Base-by-base conservation (phyloP, 2,329 filamentous ascomycete genomes). In the Penicillium sclerotigenum region DNA sequence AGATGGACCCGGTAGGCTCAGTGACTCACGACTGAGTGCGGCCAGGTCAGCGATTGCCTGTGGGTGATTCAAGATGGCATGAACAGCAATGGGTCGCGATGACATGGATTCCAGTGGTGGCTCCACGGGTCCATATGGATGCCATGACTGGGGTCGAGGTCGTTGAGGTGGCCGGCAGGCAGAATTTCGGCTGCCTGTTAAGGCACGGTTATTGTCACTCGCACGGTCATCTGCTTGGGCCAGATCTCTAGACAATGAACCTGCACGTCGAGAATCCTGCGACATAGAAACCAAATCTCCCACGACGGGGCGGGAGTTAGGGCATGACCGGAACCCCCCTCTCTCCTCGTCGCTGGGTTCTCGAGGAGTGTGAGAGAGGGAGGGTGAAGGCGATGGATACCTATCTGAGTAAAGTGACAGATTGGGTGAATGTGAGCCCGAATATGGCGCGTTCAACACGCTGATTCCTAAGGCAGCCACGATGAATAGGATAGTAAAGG, bases 391-490 rank as follows among this genome's bases (percentile, higher is more conserved):
- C 52, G 62, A 51, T 52, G 55, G 63, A 65, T 59, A 70, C 51
- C 54, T 66, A 65, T 56, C 51, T 42, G 59, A 60, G 63, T 66
- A 69, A 56, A 57, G 56, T 58, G 71, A 68, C 64, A 67, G 67
- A 57, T 66, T 66, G 41, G 71, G 65, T 41, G 68, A 63, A 60
- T 68, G 62, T 49, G 71, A 60, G 50, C 64, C 62, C 42, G 72
- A 59, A 57, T 73, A 73, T 54, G 71, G 63, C 52, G 70, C 59
- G 58, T 66, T 67, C 58, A 70, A 69, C 60, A 71, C 69, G 63
- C 65, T 71, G 62, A 72, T 68, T 59, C 70, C 72, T 56, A 76
- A 66, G 59, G 72, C 71, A 71, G 74, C 74, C 74, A 76, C 71
- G 69, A 59, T 75, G 73, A 66, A 42, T 40, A 56, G 33, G 26